phyloP scores from a whole-genome alignment of 1,284 basidiomycete species.

The Ustilago shanxiensis region DNA sequence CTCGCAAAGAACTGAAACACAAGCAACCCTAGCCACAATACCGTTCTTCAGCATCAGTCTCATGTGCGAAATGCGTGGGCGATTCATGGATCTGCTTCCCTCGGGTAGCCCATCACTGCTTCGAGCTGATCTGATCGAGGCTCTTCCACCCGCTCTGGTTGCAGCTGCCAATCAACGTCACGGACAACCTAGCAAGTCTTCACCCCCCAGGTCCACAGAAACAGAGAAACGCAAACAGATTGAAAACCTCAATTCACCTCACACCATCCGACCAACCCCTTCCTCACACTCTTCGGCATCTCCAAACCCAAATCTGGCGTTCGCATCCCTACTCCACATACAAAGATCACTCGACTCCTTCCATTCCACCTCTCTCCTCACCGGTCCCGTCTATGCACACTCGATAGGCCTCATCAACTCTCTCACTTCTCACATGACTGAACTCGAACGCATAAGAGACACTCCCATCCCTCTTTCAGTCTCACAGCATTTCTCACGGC shows the following conservation, averaged over 20 bases:
- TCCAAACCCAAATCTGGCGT: slow-evolving; percentile 25
- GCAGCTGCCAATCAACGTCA: slow-evolving; percentile 12
- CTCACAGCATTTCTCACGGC: slow-evolving; percentile 33
- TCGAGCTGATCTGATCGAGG: slow-evolving; percentile 21
- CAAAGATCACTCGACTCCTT: slow-evolving; percentile 31
- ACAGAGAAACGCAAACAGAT: slow-evolving; percentile 33
- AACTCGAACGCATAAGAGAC: slow-evolving; percentile 48
- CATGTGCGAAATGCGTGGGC: slow-evolving; percentile 48
- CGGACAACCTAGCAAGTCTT: not conserved
- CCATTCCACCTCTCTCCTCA: slow-evolving; percentile 20
- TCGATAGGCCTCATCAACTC: slow-evolving; percentile 44
- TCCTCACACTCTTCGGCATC: not conserved
- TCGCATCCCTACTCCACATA: slow-evolving; percentile 26
- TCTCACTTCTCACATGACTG: slow-evolving; percentile 44
- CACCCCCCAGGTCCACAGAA: not conserved
- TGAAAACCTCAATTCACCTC: slow-evolving; percentile 28
- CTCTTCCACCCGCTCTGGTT: slow-evolving; percentile 23
- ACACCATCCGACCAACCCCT: not conserved
- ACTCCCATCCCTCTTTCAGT: slow-evolving; percentile 49
- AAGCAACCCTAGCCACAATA: slow-evolving; percentile 25
- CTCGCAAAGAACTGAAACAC: slow-evolving; percentile 4
- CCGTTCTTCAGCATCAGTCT: slow-evolving; percentile 49
- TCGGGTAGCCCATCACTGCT: slow-evolving; percentile 6
- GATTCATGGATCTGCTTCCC: slow-evolving; percentile 11
- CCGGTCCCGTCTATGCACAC: slow-evolving; percentile 44